Evolutionary conservation across 305 asterid species (phyloP), one percentile per base, ranked within the genome.

Genomic region (Striga hermonthica): DNA sequence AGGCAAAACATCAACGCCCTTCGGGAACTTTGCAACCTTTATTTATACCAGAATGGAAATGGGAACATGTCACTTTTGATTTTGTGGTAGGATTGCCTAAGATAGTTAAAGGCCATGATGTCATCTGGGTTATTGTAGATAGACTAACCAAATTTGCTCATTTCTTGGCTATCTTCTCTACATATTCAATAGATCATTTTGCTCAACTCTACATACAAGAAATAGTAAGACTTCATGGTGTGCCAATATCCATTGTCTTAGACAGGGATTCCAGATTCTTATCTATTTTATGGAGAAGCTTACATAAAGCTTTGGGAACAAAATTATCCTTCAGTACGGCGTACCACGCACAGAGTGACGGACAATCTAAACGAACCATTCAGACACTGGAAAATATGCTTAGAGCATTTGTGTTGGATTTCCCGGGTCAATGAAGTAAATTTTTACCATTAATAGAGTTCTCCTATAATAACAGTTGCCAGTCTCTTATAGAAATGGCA

Each of bases 51-150:
- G n/a, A n/a, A n/a, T n/a, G n/a, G n/a, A 8, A 65, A 55, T 65
- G 70, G 53, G 70, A 65, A 36, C 2, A 38, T 2, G 15, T 65
- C 0, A 14, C 69, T 9, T 50, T 65, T 60, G 61, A 65, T 10
- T 65, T 65, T 34, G 14, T 65, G 0, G 52, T 39, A 0, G 13
- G 9, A 0, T 12, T 65, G 3, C 49, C 69, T 0, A 10, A 7
- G 12, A 50, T 39, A 0, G 1, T n/a, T 9, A 50, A 6, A 10
- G 60, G 60, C 0, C 14, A 6, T 3, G 49, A 65, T 22, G 0
- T 34, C 0, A 52, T 52, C 3, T 65, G 69, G 69, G 69, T 65
- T 8, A 39, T 65, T 4, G 31, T 52, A 3, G 35, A 52, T n/a
- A n/a, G n/a, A n/a, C n/a, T n/a, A n/a, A n/a, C n/a, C n/a, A n/a